A percentile compares a stretch with the other conserved stretches of the same genome.
phyloP scores from a whole-genome alignment of 495 filamentous ascomycete species.

The Daldinia grandis region DNA sequence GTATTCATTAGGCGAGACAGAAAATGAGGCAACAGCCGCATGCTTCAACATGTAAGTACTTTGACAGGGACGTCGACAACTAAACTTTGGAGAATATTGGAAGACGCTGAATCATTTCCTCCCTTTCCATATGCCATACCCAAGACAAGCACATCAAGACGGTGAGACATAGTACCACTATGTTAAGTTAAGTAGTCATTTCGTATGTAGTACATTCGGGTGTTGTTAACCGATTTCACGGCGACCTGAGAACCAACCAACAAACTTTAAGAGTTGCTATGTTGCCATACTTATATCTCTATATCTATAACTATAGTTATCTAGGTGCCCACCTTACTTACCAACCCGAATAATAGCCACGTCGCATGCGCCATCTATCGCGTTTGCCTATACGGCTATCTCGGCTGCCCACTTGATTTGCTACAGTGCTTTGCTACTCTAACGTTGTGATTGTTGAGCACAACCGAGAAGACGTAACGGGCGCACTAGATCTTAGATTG shows the following conservation, averaged over 20 bases:
- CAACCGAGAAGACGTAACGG: not conserved
- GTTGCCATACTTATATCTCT: not conserved
- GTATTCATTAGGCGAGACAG: too few relatives aligned
- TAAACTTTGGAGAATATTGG: not conserved
- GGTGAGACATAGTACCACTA: conserved; percentile 27
- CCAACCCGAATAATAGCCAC: not conserved
- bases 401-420: not conserved
- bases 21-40: not conserved
- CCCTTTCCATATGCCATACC: not conserved
- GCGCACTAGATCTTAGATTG: not conserved
- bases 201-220: conserved; percentile 11
- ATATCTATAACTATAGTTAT: too few relatives aligned
- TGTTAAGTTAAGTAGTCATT: too few relatives aligned
- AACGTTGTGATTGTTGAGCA: not conserved
- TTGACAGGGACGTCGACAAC: not conserved
- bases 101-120: conserved; percentile 2
- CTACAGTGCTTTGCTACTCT: not conserved
- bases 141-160: conserved; percentile 14
- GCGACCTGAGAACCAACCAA: not conserved
- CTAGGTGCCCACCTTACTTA: too few relatives aligned
- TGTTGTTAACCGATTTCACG: not conserved
- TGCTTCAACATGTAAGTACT: not conserved
- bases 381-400: not conserved
- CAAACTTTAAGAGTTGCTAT: not conserved
- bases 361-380: not conserved